Percentiles rank a stretch among this genome's conserved stretches.
phyloP scores from a whole-genome alignment of 1,284 basidiomycete genomes.

The Ustilago cynodontis region DNA sequence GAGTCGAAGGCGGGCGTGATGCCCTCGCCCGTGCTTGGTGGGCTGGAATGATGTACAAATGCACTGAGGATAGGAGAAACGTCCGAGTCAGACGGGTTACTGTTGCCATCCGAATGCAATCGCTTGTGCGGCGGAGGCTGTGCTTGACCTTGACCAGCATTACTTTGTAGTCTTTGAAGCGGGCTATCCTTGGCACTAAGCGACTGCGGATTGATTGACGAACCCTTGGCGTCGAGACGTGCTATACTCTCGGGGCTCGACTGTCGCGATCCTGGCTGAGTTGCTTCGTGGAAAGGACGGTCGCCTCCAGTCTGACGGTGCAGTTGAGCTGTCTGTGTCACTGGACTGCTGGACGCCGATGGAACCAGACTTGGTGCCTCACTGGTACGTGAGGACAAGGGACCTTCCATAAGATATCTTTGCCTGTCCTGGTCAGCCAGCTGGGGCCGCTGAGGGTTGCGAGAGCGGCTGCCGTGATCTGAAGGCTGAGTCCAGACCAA shows the following conservation, averaged over 20 bases:
- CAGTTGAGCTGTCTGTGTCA: background rate
- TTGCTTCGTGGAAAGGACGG: background rate
- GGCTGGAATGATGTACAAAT: slow-evolving; percentile 27
- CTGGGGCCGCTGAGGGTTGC: slow-evolving; percentile 11
- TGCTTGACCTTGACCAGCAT: slow-evolving; percentile 18
- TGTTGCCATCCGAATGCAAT: slow-evolving; percentile 24
- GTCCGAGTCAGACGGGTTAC: slow-evolving; percentile 31
- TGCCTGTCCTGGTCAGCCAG: slow-evolving; percentile 26
- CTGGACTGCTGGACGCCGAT: slow-evolving; percentile 22
- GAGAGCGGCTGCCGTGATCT: slow-evolving; percentile 1
- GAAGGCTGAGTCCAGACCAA: slow-evolving; percentile 45
- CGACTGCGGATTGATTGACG: slow-evolving; percentile 21
- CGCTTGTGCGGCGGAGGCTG: slow-evolving; percentile 14
- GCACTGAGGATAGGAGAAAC: slow-evolving; percentile 49
- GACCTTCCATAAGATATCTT: slow-evolving; percentile 35
- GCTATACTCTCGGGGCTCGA: background rate
- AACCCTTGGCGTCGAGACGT: background rate
- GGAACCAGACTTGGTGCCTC: slow-evolving; percentile 19
- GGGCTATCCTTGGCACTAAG: slow-evolving; percentile 36
- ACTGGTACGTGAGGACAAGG: slow-evolving; percentile 30
- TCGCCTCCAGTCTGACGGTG: background rate
- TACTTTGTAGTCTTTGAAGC: slow-evolving; percentile 38
- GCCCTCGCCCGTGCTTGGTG: slow-evolving; percentile 22
- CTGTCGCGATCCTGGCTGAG: slow-evolving; percentile 9
- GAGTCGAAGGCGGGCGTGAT: slow-evolving; percentile 4